A percentile compares a stretch with the other conserved stretches of the same genome.
These are phyloP conservation scores for Strobilomyces dryophilus DNA, from an alignment of 768 basidiomycete genomes.

Conservation along the genomic window DNA sequence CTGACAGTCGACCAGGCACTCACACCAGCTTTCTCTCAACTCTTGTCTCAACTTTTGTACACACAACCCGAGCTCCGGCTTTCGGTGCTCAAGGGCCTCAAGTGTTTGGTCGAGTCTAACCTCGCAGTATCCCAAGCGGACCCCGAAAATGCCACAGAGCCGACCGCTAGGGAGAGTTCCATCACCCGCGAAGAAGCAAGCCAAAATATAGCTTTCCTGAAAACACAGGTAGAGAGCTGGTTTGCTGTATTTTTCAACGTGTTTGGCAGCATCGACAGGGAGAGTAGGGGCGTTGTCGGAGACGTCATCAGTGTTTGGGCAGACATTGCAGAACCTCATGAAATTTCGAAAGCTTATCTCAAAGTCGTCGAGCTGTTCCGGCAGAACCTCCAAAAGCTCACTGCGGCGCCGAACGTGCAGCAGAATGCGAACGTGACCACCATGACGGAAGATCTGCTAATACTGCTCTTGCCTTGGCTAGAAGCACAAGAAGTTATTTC, in stretches of 20 bases:
- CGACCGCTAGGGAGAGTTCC: constrained; percentile 17
- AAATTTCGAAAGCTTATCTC: constrained; percentile 73
- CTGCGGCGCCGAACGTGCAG: constrained; percentile 30
- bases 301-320: constrained; percentile 89
- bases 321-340: constrained; percentile 71
- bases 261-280: constrained; percentile 80
- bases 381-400: constrained; percentile 50
- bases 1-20: constrained; percentile 50
- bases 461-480: constrained; percentile 77
- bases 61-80: constrained; percentile 80
- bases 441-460: constrained; percentile 79
- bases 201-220: constrained; percentile 68
- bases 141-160: constrained; percentile 25
- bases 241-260: constrained; percentile 95
- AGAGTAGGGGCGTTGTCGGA: constrained; percentile 71
- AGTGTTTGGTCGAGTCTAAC: constrained; percentile 79
- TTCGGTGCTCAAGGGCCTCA: constrained; percentile 77
- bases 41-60: constrained; percentile 94
- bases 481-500: constrained; percentile 54
- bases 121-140: constrained; percentile 42
- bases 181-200: constrained; percentile 58
- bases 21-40: constrained; percentile 71
- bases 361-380: constrained; percentile 74
- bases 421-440: constrained; percentile 45
- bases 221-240: constrained; percentile 84